Evolutionary conservation across 192 early-diverging fungal genomes (phyloP).

Genomic region (Umbelopsis sp.): DNA sequence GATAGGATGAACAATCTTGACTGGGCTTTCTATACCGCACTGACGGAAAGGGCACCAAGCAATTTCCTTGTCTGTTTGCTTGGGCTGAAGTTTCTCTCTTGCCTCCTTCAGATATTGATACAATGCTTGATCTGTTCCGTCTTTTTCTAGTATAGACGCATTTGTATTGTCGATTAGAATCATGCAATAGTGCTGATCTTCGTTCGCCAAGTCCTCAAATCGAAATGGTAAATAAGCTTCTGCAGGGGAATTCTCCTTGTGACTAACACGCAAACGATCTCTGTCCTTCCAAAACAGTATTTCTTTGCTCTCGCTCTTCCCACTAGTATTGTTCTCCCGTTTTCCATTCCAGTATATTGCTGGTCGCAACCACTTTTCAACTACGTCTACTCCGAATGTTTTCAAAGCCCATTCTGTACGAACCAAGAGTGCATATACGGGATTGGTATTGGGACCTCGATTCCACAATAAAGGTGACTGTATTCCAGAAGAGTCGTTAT

Average conservation of each 20-base stretch:
- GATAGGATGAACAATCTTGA: conserved; percentile 61
- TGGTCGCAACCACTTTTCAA: conserved; percentile 48
- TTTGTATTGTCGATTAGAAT: conserved; percentile 56
- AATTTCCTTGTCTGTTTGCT: conserved; percentile 39
- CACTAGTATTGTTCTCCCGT: conserved; percentile 37
- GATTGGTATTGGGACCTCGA: conserved; percentile 60
- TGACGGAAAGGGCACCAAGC: conserved; percentile 55
- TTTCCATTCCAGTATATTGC: conserved; percentile 65
- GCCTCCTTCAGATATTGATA: conserved; percentile 55
- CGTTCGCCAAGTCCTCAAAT: neutral
- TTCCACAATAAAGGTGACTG: conserved; percentile 51
- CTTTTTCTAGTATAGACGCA: conserved; percentile 42
- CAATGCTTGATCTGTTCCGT: conserved; percentile 32
- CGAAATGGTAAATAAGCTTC: conserved; percentile 53
- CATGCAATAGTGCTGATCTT: conserved; percentile 45
- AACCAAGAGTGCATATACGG: conserved; percentile 58
- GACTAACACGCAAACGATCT: conserved; percentile 47
- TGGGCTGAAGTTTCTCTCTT: conserved; percentile 46
- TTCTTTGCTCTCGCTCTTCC: conserved; percentile 38
- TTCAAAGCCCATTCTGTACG: conserved; percentile 51
- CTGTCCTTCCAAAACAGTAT: conserved; percentile 44
- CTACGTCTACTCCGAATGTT: conserved; percentile 42
- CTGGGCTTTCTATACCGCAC: conserved; percentile 47
- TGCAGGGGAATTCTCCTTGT: conserved; percentile 57
- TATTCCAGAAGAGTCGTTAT: neutral